Evolutionary conservation across 306 rosid species (phyloP).

Genomic region (Cercis canadensis): DNA sequence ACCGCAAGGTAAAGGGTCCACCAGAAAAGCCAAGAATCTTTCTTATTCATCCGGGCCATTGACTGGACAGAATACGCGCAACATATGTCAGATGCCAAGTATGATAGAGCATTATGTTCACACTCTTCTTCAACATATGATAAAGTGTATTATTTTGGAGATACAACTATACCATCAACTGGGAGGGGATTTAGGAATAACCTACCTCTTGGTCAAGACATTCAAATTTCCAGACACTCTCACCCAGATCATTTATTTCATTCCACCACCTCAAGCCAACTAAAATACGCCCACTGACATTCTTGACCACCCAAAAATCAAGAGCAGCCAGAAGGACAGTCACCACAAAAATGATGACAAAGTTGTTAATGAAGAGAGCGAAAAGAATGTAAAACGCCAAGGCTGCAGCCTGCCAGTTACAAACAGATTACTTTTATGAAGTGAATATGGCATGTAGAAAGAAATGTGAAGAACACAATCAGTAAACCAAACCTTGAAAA

Average conservation of each 20-base stretch:
- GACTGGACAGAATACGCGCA: conserved; percentile 55
- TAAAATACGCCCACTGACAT: conserved; percentile 94
- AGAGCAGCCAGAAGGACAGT: conserved; percentile 96
- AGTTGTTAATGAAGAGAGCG: conserved; percentile 77
- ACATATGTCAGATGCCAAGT: conserved; percentile 21
- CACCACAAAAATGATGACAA: conserved; percentile 97
- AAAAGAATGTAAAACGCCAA: conserved; percentile 97
- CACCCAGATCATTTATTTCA: conserved; percentile 95
- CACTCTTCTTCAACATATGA: too few species aligned
- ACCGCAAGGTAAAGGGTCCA: conserved; percentile 91
- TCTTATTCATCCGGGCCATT: conserved; percentile 92
- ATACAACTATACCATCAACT: conserved; percentile 11
- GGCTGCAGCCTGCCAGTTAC: conserved; percentile 72
- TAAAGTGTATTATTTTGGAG: conserved; percentile 7
- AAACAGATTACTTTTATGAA: conserved; percentile 19
- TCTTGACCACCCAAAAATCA: conserved; percentile 99
- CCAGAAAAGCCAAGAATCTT: conserved; percentile 98
- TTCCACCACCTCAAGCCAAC: conserved; percentile 99
- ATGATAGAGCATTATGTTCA: background rate
- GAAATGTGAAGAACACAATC: background rate
- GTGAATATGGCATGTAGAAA: conserved; percentile 16
- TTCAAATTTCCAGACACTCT: conserved; percentile 97
- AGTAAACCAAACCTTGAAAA: conserved; percentile 75
- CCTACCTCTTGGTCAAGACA: conserved; percentile 96
- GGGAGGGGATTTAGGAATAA: conserved; percentile 13